Percentiles rank a stretch among this genome's conserved stretches.
These are phyloP conservation scores for Fusarium incarnatum DNA, from an alignment of 2,329 filamentous ascomycete genomes.

Conservation along the genomic window DNA sequence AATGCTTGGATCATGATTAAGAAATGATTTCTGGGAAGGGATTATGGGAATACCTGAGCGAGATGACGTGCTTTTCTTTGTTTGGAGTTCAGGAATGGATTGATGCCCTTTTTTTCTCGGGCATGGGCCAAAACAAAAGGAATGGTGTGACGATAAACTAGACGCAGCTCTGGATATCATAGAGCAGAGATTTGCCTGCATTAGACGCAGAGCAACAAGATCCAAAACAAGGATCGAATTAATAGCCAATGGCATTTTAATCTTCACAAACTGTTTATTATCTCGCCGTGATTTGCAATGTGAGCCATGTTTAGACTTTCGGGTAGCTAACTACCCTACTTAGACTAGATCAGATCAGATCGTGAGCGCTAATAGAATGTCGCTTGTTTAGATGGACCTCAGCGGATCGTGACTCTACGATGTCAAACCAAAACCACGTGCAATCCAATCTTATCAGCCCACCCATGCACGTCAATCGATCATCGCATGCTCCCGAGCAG, in stretches of 20 bases:
- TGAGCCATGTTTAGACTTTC: constrained; percentile 16
- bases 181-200: constrained; percentile 27
- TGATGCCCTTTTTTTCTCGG: constrained; percentile 13
- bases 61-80: constrained; percentile 31
- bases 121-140: constrained; percentile 14
- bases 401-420: constrained; percentile 18
- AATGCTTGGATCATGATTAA: neutral
- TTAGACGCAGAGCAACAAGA: constrained; percentile 23
- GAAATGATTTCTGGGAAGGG: neutral
- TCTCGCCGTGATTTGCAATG: neutral
- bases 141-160: constrained; percentile 32
- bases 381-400: constrained; percentile 1
- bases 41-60: neutral
- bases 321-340: neutral
- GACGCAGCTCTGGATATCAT: constrained; percentile 35
- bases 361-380: constrained; percentile 10
- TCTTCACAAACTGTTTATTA: neutral
- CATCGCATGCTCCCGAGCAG: constrained; percentile 17
- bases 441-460: neutral
- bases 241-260: constrained; percentile 27
- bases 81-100: constrained; percentile 37
- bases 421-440: constrained; percentile 22
- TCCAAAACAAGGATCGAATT: constrained; percentile 31
- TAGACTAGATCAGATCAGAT: neutral
- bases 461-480: constrained; percentile 31